Evolutionary conservation across 1,139 yeast genomes (phyloP).

Genomic region (Diutina sp.): DNA sequence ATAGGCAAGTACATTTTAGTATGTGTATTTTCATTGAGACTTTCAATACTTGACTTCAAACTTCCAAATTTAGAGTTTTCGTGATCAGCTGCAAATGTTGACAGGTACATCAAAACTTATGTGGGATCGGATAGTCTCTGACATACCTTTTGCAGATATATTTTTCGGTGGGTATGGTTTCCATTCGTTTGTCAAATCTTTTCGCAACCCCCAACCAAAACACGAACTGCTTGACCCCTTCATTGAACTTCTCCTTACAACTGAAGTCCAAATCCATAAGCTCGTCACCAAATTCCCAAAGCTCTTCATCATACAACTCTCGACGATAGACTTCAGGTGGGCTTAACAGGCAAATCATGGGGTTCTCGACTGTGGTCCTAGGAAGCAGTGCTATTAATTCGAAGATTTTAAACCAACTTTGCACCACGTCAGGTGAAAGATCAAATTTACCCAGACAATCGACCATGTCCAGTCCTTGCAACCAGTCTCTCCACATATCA

Average conservation of each 20-base stretch:
- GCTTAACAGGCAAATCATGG: background rate
- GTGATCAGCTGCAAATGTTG: no score
- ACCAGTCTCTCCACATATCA: background rate
- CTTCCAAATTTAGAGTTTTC: no score
- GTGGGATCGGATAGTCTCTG: background rate
- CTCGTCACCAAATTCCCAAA: background rate
- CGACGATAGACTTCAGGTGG: background rate
- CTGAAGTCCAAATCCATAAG: background rate
- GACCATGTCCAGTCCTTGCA: background rate
- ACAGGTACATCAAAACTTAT: no score
- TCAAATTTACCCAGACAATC: background rate
- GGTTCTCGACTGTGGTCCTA: background rate
- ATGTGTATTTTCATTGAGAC: no score
- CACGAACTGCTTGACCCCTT: background rate
- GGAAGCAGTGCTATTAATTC: background rate
- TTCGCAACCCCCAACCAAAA: background rate
- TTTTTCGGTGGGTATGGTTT: background rate
- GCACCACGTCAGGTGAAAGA: background rate
- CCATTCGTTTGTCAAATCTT: background rate
- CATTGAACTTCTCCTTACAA: background rate
- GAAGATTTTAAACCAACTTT: background rate
- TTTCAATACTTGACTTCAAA: no score
- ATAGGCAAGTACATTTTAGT: no score
- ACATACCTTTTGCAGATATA: no score
- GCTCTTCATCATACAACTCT: background rate